Evolutionary conservation across 2,329 filamentous ascomycete genomes (phyloP), one percentile per base, ranked within the genome.

Genomic region (Fusarium concolor): DNA sequence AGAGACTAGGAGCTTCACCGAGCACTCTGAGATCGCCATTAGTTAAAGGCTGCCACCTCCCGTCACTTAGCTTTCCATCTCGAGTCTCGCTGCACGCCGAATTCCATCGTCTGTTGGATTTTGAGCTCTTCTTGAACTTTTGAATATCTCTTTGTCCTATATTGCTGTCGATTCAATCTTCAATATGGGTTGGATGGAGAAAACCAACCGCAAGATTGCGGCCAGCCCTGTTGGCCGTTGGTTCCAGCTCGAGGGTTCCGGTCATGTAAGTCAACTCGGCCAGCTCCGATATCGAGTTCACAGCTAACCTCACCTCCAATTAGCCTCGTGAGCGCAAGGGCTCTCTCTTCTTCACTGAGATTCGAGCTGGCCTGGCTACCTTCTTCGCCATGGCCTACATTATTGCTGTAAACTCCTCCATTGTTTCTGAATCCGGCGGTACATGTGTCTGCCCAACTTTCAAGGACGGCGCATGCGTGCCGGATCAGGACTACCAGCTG

Each of bases 221-320:
- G 81, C 80, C 66, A 90, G 89, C 75, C 78, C 84, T 33, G 84
- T 93, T 62, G 92, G 92, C 65, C 83, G 84, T 70, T 92, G 89
- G 82, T 97, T 97, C 80, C 87, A 89, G 70, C 87, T 97, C 39
- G 92, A 96, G 65, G 92, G 92, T 69, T 93, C 87, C 38, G 92
- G 92, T 73, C 92, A 95, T 86, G 91, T 92, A 86, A 83, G 89
- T 85, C 39, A 14, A 53, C 29, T 38, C 42, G 18, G 20, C 18
- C 28, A 56, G 17, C 18, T n/a, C 28, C 24, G n/a, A 17, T 22
- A 41, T 43, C 37, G 17, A 11, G 8, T 43, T 31, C 9, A 17
- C 28, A 33, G 18, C 46, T 63, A 44, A 63, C 24, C 15, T 10
- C 18, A 5, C 39, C 20, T 29, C 8, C 51, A 22, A 60, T 46